Base-by-base conservation (phyloP, 2,329 filamentous ascomycete genomes). In the Colletotrichum chlorophyti region DNA sequence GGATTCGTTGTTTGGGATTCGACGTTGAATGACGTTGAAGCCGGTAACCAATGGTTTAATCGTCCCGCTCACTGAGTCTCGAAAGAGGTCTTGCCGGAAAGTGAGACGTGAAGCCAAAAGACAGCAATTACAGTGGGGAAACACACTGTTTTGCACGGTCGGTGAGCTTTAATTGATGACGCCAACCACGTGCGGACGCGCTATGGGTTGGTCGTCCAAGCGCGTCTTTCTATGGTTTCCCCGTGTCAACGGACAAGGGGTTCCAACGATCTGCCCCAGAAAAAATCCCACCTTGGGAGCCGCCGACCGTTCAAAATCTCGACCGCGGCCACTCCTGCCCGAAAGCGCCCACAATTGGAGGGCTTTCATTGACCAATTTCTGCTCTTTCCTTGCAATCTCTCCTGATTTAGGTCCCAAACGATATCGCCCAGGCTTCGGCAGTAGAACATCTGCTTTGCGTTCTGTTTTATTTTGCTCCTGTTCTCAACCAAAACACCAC, bases 141-240 rank as follows among this genome's bases (percentile, higher is more conserved):
- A 3, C 12, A 23, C 3, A 24, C 21, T 15, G 37, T 8, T 5
- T 2, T 12, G 26, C 38, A 59, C 51, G 14, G 57, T 47, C n/a
- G n/a, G n/a, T n/a, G n/a, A n/a, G 17, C 17, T 21, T 57, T 57
- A 57, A 60, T 60, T 57, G 45, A 60, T 57, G 57, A 60, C 57
- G 51, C 51, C 37, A 59, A 43, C 51, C 55, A 59, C 55, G 55
- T 59, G 55, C 55, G 31, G 45, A 59, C 55, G 57, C 57, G 57
- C 51, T 40, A 27, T 45, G 57, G 42, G 29, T 12, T 27, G n/a
- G 26, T 54, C 32, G 35, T 47, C 41, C 27, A 58, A 60, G 46
- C 58, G 58, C 58, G 58, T 60, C 47, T 47, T 23, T 19, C 19
- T n/a, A n/a, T n/a, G 10, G 23, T 32, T 38, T 59, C 35, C 24